These are phyloP conservation scores for Umbellularia californica DNA, from an alignment of 164 flowering plant genomes.

Conservation along the genomic window DNA sequence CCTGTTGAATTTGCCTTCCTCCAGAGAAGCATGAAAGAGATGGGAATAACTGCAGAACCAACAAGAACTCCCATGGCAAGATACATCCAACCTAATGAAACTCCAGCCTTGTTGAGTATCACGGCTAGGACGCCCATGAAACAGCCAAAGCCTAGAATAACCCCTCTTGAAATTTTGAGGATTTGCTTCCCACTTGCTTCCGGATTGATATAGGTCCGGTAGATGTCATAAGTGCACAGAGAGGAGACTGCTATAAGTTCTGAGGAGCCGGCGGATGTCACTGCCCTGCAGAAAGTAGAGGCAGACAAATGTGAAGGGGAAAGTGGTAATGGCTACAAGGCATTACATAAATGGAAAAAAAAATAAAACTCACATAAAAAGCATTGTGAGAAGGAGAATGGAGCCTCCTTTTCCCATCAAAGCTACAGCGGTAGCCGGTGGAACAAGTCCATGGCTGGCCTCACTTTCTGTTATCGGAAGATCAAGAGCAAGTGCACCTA, in stretches of 20 bases:
- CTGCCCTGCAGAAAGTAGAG: constrained; percentile 58
- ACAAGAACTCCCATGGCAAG: constrained; percentile 89
- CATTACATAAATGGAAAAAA: not conserved
- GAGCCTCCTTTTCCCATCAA: constrained; percentile 96
- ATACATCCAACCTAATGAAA: constrained; percentile 96
- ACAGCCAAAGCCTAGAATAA: constrained; percentile 74
- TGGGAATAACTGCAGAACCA: constrained; percentile 89
- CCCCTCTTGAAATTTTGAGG: constrained; percentile 67
- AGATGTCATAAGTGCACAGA: constrained; percentile 89
- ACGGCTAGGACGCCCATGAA: constrained; percentile 93
- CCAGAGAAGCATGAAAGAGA: constrained; percentile 95
- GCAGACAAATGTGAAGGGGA: not conserved
- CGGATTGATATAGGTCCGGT: constrained; percentile 86
- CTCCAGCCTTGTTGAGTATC: constrained; percentile 83
- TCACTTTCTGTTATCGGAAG: constrained; percentile 73
- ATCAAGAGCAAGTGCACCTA: constrained; percentile 91
- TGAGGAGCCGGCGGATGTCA: constrained; percentile 93
- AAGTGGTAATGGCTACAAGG: not conserved
- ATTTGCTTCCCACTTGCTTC: constrained; percentile 77
- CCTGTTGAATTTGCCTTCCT: constrained; percentile 78
- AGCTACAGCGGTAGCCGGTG: constrained; percentile 92
- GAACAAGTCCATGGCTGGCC: constrained; percentile 84
- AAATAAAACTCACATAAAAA: constrained; percentile 70
- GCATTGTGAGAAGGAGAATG: constrained; percentile 86
- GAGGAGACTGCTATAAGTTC: constrained; percentile 96